Evolutionary conservation across 2,329 filamentous ascomycete species (phyloP), one percentile per base, ranked within the genome.

Genomic region (Aspergillus amoenus): DNA sequence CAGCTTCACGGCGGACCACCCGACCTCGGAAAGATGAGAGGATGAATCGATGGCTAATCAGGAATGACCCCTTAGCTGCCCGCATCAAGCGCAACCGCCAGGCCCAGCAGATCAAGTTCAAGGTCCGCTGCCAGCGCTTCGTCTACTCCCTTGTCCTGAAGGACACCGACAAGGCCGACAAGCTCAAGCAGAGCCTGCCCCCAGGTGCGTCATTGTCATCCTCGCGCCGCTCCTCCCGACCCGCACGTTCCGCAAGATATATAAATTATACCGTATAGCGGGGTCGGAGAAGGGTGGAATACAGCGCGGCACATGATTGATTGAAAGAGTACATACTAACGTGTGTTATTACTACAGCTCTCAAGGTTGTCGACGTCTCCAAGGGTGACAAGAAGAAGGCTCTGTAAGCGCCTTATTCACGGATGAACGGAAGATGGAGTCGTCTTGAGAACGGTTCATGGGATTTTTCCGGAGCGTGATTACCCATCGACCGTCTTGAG

Each of bases 111-210:
- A 93, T 94, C 88, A 99, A 99, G 90, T 97, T 99, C 92, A 99
- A 99, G 91, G 93, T 99, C 86, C 91, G 94, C 81, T 97, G 94
- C 89, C 85, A 91, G 79, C 87, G 88, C 76, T 88, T 94, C 85
- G 85, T 99, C 71, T 99, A 99, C 90, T 97, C 94, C 71, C 88
- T 99, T 73, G 90, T 96, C 78, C 88, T 99, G 75, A 97, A 96
- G 88, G 94, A 99, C 83, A 86, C 87, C 76, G 94, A 97, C 79
- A 97, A 97, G 91, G 95, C 93, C 81, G 94, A 97, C 85, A 99
- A 99, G 90, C 88, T 99, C 71, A 97, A 97, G 92, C 93, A 97
- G 87, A 92, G 88, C 79, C 86, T 99, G 67, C 95, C 94, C 75
- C 95, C 94, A 73, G 90, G 94, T 99, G 93, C 74, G 91, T 82